Percentiles rank a stretch among this genome's conserved stretches.
These are phyloP conservation scores for Leptodermis oblonga DNA, from an alignment of 257 asterid species.

Conservation along the genomic window DNA sequence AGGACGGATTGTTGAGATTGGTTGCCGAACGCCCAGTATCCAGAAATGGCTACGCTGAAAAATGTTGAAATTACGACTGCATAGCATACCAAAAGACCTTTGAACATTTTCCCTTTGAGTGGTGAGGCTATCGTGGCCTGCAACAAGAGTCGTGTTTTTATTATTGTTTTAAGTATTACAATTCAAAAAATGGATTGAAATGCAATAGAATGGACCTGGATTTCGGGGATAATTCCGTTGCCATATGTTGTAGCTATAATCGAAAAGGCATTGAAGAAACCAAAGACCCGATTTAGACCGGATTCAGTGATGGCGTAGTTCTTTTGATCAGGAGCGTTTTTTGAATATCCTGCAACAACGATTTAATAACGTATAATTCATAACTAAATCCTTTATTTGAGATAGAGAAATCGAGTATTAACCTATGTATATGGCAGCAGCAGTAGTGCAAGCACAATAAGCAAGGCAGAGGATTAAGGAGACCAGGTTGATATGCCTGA, in stretches of 20 bases:
- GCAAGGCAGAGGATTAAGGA: constrained; percentile 51
- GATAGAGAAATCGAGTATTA: no score
- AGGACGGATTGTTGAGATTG: constrained; percentile 44
- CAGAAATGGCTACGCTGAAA: constrained; percentile 64
- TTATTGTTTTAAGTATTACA: no score
- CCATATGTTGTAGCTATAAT: constrained; percentile 64
- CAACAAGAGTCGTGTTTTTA: no score
- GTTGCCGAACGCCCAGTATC: constrained; percentile 81
- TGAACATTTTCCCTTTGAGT: constrained; percentile 66
- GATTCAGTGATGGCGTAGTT: constrained; percentile 36
- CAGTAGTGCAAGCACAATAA: constrained; percentile 51
- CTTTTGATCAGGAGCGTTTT: constrained; percentile 36
- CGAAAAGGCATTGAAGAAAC: constrained; percentile 54
- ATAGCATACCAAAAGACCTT: constrained; percentile 57
- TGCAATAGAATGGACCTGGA: constrained; percentile 41
- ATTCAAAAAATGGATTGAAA: no score
- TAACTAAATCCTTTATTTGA: no score
- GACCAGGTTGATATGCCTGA: constrained; percentile 62
- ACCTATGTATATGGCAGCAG: constrained; percentile 55
- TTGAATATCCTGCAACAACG: no score
- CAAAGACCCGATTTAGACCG: constrained; percentile 40
- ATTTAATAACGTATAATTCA: no score
- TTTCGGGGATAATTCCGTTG: constrained; percentile 70
- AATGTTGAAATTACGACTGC: constrained; percentile 54
- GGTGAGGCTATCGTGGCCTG: constrained; percentile 80